Evolutionary conservation across 352 stramenopile species (phyloP).

Genomic region (Phytophthora constricta): DNA sequence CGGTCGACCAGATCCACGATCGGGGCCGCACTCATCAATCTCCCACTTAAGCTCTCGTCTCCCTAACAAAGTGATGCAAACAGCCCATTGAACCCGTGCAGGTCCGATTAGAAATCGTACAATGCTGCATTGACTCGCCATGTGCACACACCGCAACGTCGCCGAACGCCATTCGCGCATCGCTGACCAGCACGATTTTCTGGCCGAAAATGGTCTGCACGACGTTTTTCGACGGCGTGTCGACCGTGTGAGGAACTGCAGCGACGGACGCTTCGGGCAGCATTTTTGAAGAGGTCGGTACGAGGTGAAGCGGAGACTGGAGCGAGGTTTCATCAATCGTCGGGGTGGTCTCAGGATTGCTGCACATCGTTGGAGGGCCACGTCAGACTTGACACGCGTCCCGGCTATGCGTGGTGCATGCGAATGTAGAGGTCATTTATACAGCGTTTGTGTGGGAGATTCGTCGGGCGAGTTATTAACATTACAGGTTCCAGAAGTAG

Average conservation of each 20-base stretch:
- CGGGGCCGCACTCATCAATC: slow-evolving; percentile 49
- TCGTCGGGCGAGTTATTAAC: not conserved
- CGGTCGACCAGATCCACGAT: slow-evolving; percentile 62
- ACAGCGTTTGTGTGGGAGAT: not conserved
- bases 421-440: not conserved
- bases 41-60: slow-evolving; percentile 52
- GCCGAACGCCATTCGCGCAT: slow-evolving; percentile 53
- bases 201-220: slow-evolving; percentile 28
- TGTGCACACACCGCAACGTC: slow-evolving; percentile 53
- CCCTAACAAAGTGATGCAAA: slow-evolving; percentile 23
- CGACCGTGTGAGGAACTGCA: slow-evolving; percentile 9
- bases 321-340: not conserved
- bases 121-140: no score
- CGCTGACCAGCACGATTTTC: slow-evolving; percentile 38
- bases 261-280: not conserved
- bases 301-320: not conserved
- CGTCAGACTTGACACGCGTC: not conserved
- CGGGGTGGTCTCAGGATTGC: not conserved
- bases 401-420: not conserved
- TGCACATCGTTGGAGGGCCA: not conserved
- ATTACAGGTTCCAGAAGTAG: slow-evolving; percentile 9
- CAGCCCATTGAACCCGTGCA: not conserved
- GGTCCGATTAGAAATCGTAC: no score
- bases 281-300: not conserved
- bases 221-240: slow-evolving; percentile 28